Percentiles rank a stretch among this genome's conserved stretches.
Evolutionary conservation across 257 asterid species (phyloP).

Genomic region (Rhazya stricta): DNA sequence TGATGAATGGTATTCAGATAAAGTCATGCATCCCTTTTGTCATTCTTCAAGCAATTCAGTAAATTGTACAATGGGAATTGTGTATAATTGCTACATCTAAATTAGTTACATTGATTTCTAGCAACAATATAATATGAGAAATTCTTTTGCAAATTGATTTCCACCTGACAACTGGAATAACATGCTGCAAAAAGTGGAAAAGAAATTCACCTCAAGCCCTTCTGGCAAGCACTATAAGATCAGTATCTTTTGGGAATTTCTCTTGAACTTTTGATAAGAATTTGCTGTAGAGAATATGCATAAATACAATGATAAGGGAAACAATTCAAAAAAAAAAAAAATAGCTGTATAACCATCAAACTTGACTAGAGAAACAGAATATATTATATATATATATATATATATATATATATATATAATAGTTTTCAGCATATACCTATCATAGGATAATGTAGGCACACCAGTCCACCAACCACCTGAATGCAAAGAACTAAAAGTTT

Average conservation of each 20-base stretch:
- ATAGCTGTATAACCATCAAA: background rate
- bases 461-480: slow-evolving; percentile 99
- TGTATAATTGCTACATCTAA: background rate
- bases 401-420: no score
- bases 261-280: slow-evolving; percentile 66
- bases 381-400: no score
- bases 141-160: background rate
- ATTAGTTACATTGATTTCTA: background rate
- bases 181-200: slow-evolving; percentile 6
- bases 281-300: slow-evolving; percentile 37
- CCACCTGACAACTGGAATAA: background rate
- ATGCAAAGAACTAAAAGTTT: slow-evolving; percentile 6
- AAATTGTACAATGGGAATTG: background rate
- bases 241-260: slow-evolving; percentile 71
- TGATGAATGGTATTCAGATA: no score
- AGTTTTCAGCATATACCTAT: slow-evolving; percentile 41
- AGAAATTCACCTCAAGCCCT: slow-evolving; percentile 80
- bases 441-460: slow-evolving; percentile 61
- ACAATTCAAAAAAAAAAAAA: no score
- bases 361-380: slow-evolving; percentile 1
- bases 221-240: slow-evolving; percentile 93
- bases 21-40: no score
- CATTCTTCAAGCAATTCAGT: no score
- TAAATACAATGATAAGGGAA: background rate
- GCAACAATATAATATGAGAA: background rate